phyloP scores from a whole-genome alignment of 352 stramenopile genomes.

The Lagenidium giganteum region DNA sequence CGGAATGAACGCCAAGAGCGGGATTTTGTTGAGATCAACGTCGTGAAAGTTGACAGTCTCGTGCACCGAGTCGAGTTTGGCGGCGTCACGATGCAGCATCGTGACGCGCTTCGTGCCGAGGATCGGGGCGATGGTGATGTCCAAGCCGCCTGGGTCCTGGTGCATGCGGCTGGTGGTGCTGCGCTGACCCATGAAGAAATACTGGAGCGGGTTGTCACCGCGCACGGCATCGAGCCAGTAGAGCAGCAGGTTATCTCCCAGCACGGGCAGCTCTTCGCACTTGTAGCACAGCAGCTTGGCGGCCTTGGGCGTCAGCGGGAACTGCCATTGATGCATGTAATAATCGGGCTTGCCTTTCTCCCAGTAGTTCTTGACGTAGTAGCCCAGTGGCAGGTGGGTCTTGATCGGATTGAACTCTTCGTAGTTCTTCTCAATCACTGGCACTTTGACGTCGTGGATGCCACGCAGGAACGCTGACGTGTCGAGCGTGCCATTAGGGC shows the following conservation, averaged over 20 bases:
- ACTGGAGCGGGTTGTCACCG: slow-evolving; percentile 89
- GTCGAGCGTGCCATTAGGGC: slow-evolving; percentile 47
- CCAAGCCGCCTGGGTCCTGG: slow-evolving; percentile 85
- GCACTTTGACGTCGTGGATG: slow-evolving; percentile 76
- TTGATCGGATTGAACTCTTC: slow-evolving; percentile 76
- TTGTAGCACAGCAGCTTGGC: slow-evolving; percentile 80
- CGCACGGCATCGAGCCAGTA: slow-evolving; percentile 90
- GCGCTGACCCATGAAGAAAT: slow-evolving; percentile 93
- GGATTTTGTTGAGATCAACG: slow-evolving; percentile 81
- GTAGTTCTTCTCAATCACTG: slow-evolving; percentile 75
- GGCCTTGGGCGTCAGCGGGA: slow-evolving; percentile 75
- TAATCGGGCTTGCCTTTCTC: slow-evolving; percentile 73
- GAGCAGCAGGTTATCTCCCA: slow-evolving; percentile 89
- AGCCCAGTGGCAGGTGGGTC: slow-evolving; percentile 52
- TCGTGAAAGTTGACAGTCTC: slow-evolving; percentile 77
- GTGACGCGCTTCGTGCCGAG: slow-evolving; percentile 76
- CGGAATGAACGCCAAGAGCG: slow-evolving; percentile 84
- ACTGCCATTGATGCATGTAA: slow-evolving; percentile 96
- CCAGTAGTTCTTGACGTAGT: slow-evolving; percentile 84
- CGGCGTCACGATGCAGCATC: slow-evolving; percentile 65
- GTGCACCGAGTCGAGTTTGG: slow-evolving; percentile 83
- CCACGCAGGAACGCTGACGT: slow-evolving; percentile 52
- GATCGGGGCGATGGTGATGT: slow-evolving; percentile 93
- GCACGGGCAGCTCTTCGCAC: slow-evolving; percentile 82
- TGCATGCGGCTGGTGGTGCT: slow-evolving; percentile 90